phyloP scores from a whole-genome alignment of 106 monocot genomes.

The Chionographis japonica region DNA sequence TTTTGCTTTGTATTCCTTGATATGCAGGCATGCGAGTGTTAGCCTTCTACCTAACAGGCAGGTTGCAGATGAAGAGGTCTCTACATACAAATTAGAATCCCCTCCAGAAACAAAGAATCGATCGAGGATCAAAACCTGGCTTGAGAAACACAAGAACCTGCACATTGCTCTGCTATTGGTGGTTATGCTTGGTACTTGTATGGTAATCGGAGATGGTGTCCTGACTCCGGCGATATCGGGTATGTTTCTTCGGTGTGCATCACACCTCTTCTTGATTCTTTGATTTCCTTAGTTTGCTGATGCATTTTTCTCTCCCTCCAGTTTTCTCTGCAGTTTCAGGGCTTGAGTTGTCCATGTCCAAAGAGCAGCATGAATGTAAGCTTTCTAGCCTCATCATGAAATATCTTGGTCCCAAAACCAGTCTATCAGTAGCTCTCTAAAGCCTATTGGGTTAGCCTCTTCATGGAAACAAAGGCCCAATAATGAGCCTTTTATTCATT shows the following conservation, averaged over 20 bases:
- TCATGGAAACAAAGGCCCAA: too few relatives aligned
- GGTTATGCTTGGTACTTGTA: constrained; percentile 74
- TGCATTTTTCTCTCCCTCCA: constrained; percentile 1
- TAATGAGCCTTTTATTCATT: too few relatives aligned
- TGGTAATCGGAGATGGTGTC: constrained; percentile 79
- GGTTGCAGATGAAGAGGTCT: constrained; percentile 63
- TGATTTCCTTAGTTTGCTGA: background rate
- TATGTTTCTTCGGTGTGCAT: constrained; percentile 6
- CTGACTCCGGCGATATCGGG: constrained; percentile 77
- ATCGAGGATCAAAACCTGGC: constrained; percentile 33
- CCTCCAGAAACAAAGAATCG: constrained; percentile 24
- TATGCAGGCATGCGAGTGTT: constrained; percentile 62
- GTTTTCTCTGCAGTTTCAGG: constrained; percentile 82
- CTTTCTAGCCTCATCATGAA: background rate
- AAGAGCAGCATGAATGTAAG: constrained; percentile 62
- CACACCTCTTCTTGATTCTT: background rate
- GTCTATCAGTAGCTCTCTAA: too few relatives aligned
- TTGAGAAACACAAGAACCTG: constrained; percentile 67
- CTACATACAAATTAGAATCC: constrained; percentile 57
- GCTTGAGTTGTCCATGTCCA: constrained; percentile 58
- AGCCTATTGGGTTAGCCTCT: too few relatives aligned
- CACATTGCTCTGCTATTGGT: constrained; percentile 43
- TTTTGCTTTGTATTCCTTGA: constrained; percentile 67
- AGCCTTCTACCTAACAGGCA: constrained; percentile 62
- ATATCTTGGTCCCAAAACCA: too few relatives aligned